Percentiles rank a stretch among this genome's conserved stretches.
Evolutionary conservation across 129 eudicot species (phyloP).

Genomic region (Pittosporum tobira): DNA sequence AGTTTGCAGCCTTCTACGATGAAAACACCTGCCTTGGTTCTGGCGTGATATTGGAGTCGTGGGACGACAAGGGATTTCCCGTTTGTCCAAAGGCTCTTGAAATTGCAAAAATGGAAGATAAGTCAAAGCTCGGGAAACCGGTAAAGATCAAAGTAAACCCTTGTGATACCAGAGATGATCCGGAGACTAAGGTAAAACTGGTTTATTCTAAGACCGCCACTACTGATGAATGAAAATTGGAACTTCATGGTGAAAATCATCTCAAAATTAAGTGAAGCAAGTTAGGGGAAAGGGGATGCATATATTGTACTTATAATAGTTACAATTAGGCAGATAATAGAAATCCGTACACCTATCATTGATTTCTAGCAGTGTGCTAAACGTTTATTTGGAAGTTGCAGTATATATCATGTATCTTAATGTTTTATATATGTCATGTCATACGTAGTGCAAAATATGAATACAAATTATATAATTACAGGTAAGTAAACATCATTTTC

Average conservation of each 20-base stretch:
- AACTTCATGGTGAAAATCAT: background rate
- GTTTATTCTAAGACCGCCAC: background rate
- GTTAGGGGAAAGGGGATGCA: no score
- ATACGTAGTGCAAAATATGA: no score
- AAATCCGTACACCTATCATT: no score
- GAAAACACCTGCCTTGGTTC: conserved; percentile 70
- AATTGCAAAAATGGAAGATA: conserved; percentile 67
- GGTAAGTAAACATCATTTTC: no score
- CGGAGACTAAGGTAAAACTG: background rate
- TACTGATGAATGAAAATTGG: background rate
- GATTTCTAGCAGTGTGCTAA: no score
- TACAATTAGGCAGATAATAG: no score
- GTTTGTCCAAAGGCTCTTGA: conserved; percentile 79
- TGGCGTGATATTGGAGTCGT: conserved; percentile 86
- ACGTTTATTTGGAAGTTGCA: no score
- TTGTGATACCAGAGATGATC: conserved; percentile 4
- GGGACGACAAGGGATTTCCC: conserved; percentile 84
- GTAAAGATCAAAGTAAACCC: conserved; percentile 60
- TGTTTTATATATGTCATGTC: no score
- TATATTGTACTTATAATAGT: no score
- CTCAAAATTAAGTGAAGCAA: no score
- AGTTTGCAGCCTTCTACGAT: conserved; percentile 83
- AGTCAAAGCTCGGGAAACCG: conserved; percentile 82
- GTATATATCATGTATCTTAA: no score
- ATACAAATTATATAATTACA: no score